Evolutionary conservation across 2,329 filamentous ascomycete species (phyloP), one percentile per base, ranked within the genome.

Genomic region (Cladosporium sphaerospermum): DNA sequence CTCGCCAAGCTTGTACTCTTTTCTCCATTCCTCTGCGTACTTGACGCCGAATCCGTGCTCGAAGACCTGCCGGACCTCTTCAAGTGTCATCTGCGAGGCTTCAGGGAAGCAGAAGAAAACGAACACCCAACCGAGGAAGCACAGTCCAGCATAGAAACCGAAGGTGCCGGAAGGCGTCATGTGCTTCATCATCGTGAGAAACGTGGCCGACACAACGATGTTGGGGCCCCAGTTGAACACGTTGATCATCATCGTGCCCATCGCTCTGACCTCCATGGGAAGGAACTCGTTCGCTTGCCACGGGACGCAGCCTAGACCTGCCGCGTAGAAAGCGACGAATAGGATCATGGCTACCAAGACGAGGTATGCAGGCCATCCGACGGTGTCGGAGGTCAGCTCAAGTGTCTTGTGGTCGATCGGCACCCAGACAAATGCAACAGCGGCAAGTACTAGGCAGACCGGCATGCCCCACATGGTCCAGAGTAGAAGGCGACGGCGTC

Each of bases 351-450:
- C 66, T 16, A 65, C 64, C 16, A 71, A 65, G 11, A 70, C 62
- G 9, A 71, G 56, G 31, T 67, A 68, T 1, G 66, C 69, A 2
- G 68, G 62, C 56, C 66, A 64, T 32, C 65, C 63, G 14, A 71
- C 64, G 2, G 50, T 43, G 34, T 65, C 56, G 32, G 56, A 62
- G 45, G 66, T 56, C 1, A 71, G 60, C 41, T 65, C 63, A 28
- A 71, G 63, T 3, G 66, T 69, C 9, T 64, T 50, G n/a, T 59
- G 60, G 34, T 71, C 59, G 57, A 84, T 64, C 0, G 78, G 75
- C 56, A 89, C 74, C 55, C 79, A 79, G 1, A 78, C 77, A 71
- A 95, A 95, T 0, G 86, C 85, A 28, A 83, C 76, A 0, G 88
- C 85, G n/a, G 87, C 86, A 3, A 86, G 67, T 1, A 90, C 62